A percentile compares a stretch with the other conserved stretches of the same genome.
Evolutionary conservation across 331 rosid genomes (phyloP).

Genomic region (Telfairia occidentalis): DNA sequence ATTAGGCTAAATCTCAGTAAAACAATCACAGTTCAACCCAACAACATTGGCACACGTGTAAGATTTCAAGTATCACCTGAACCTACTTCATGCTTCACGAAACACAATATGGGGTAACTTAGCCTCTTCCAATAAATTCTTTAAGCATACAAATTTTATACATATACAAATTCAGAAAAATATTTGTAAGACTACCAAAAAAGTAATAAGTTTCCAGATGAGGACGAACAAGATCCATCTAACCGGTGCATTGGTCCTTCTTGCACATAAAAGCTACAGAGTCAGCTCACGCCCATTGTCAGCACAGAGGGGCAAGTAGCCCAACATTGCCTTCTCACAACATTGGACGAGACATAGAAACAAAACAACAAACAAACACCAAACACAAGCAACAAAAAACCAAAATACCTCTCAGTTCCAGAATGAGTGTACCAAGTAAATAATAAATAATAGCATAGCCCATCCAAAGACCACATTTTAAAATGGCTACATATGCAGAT

Average conservation of each 20-base stretch:
- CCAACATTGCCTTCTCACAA: slow-evolving; percentile 99
- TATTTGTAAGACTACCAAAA: slow-evolving; percentile 87
- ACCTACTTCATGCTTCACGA: background rate
- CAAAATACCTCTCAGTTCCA: slow-evolving; percentile 94
- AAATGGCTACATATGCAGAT: slow-evolving; percentile 32
- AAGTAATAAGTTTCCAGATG: slow-evolving; percentile 76
- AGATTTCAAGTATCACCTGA: slow-evolving; percentile 21
- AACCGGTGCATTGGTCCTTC: slow-evolving; percentile 95
- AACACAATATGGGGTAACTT: slow-evolving; percentile 17
- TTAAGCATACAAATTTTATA: slow-evolving; percentile 31
- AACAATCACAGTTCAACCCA: slow-evolving; percentile 6
- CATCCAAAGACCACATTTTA: slow-evolving; percentile 32
- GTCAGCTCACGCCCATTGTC: slow-evolving; percentile 99
- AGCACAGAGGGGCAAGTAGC: slow-evolving; percentile 99
- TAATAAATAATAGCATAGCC: slow-evolving; percentile 26
- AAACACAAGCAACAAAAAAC: slow-evolving; percentile 79
- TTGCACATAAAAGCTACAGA: slow-evolving; percentile 96
- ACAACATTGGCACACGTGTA: background rate
- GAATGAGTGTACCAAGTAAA: slow-evolving; percentile 68
- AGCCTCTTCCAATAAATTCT: slow-evolving; percentile 27
- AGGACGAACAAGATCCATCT: slow-evolving; percentile 99
- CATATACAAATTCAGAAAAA: slow-evolving; percentile 45
- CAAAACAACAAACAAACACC: slow-evolving; percentile 89
- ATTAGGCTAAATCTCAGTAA: slow-evolving; percentile 20
- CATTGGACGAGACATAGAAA: slow-evolving; percentile 89